Evolutionary conservation across 2,329 filamentous ascomycete species (phyloP).

Genomic region (Camillea tinctor): DNA sequence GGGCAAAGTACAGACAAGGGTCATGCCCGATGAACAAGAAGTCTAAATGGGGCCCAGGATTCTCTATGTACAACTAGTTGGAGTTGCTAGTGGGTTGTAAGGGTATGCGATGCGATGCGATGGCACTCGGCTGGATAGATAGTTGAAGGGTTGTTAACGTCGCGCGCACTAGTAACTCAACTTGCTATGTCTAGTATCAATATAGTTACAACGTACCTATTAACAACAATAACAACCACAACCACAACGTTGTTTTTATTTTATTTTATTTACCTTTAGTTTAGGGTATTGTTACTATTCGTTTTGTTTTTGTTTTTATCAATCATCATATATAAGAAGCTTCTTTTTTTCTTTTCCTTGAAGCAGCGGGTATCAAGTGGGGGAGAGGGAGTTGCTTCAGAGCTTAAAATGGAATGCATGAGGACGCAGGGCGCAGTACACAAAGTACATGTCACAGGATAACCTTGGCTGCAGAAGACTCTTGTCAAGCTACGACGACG

Average conservation of each 20-base stretch:
- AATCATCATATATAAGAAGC: too few species aligned
- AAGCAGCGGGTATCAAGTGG: too few species aligned
- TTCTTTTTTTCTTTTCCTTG: too few species aligned
- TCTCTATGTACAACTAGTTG: too few species aligned
- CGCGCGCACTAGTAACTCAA: neutral
- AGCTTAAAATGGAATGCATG: neutral
- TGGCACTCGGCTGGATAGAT: neutral
- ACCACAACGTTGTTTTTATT: neutral
- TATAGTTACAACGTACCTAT: neutral
- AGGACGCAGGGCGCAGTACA: neutral
- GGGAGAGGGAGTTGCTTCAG: neutral
- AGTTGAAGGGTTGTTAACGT: neutral
- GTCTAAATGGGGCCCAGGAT: neutral
- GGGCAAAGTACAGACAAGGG: neutral
- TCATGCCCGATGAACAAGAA: neutral
- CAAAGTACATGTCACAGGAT: conserved; percentile 2
- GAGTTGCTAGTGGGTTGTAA: too few species aligned
- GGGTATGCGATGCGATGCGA: neutral
- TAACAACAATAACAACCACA: neutral
- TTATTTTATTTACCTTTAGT: too few species aligned
- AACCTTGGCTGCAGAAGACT: neutral
- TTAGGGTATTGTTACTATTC: too few species aligned
- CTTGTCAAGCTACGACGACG: conserved; percentile 19
- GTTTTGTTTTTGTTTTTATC: too few species aligned
- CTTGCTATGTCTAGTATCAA: too few species aligned